Evolutionary conservation across 495 filamentous ascomycete species (phyloP).

Genomic region (Talaromyces adpressus): DNA sequence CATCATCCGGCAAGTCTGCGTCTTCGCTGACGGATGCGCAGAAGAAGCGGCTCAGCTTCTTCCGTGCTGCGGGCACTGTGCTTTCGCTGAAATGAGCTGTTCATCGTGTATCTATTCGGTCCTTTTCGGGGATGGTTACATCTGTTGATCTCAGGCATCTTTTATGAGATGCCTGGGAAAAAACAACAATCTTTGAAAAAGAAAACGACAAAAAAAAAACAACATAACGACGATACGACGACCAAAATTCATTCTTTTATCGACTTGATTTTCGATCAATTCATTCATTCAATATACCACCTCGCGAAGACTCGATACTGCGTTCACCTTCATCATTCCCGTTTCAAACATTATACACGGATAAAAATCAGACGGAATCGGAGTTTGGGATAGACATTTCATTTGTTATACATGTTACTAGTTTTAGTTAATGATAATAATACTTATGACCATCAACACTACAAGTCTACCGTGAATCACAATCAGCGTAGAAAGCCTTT

Average conservation of each 20-base stretch:
- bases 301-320: not conserved
- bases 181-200: not conserved
- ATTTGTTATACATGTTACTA: not conserved
- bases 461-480: not conserved
- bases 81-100: not conserved
- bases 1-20: not conserved
- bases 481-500: not conserved
- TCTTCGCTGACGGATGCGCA: not conserved
- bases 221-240: not conserved
- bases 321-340: not conserved
- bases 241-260: not conserved
- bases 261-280: not conserved
- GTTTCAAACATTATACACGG: not conserved
- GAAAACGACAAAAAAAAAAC: not conserved
- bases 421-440: not conserved
- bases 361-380: not conserved
- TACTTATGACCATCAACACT: not conserved
- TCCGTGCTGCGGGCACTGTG: not conserved
- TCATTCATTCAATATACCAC: conserved; percentile 1
- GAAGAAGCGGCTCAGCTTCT: not conserved
- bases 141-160: not conserved
- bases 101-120: not conserved
- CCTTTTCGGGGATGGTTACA: not conserved
- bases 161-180: not conserved
- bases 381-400: conserved; percentile 1